A percentile compares a stretch with the other conserved stretches of the same genome.
These are phyloP conservation scores for Thraustotheca clavata DNA, from an alignment of 352 stramenopile genomes.

Conservation along the genomic window DNA sequence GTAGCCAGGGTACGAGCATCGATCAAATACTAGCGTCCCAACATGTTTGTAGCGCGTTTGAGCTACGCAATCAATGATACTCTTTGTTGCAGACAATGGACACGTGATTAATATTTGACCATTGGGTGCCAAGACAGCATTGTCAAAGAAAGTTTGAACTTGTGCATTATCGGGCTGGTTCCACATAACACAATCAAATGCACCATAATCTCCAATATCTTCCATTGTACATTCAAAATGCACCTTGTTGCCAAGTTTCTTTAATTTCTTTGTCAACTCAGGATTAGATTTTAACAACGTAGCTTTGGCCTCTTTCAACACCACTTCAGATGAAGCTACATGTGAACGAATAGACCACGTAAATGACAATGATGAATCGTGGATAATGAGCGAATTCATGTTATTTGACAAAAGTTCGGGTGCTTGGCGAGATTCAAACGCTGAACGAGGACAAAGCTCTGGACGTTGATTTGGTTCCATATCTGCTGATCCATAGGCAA, in stretches of 20 bases:
- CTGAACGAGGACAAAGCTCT: constrained; percentile 51
- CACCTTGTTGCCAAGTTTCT: constrained; percentile 17
- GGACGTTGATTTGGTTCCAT: constrained; percentile 65
- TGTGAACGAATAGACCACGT: neutral
- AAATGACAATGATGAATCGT: neutral
- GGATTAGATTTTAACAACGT: neutral
- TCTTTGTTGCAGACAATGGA: constrained; percentile 85
- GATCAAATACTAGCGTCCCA: constrained; percentile 89
- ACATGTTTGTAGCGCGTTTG: constrained; percentile 38
- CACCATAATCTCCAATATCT: constrained; percentile 22
- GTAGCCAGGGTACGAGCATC: constrained; percentile 88
- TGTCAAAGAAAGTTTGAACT: constrained; percentile 80
- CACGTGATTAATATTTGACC: constrained; percentile 93
- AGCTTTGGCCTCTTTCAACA: neutral
- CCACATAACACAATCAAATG: constrained; percentile 92
- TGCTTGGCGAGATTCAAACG: neutral
- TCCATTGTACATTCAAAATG: constrained; percentile 9
- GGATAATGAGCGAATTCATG: constrained; percentile 10
- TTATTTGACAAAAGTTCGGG: neutral
- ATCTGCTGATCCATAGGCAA: constrained; percentile 43
- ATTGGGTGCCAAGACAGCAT: constrained; percentile 30
- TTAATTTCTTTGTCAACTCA: constrained; percentile 9
- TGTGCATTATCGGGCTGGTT: constrained; percentile 95
- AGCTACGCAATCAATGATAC: constrained; percentile 57
- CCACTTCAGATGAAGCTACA: neutral